These are phyloP conservation scores for Podila epicladia DNA, from an alignment of 192 early-diverging fungal genomes.

Conservation along the genomic window DNA sequence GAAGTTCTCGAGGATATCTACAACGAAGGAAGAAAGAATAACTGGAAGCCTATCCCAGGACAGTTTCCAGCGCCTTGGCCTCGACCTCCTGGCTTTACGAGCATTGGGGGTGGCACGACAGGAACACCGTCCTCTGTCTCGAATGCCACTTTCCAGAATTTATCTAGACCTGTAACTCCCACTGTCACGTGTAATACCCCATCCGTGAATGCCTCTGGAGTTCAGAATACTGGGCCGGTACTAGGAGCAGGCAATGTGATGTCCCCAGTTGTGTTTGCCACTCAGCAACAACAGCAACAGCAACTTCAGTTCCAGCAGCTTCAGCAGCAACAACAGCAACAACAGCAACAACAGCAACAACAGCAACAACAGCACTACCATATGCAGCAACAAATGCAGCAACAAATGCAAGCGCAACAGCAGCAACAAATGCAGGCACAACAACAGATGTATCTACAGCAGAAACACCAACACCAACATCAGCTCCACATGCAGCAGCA, in stretches of 20 bases:
- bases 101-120: not conserved
- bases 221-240: not conserved
- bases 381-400: slow-evolving; percentile 8
- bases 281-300: slow-evolving; percentile 11
- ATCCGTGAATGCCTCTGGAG: not conserved
- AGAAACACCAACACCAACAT: slow-evolving; percentile 4
- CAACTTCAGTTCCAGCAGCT: slow-evolving; percentile 19
- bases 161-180: slow-evolving; percentile 24
- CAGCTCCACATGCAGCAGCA: slow-evolving; percentile 9
- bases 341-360: slow-evolving; percentile 6
- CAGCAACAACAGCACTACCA: not conserved
- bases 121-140: not conserved
- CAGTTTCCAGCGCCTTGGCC: slow-evolving; percentile 52
- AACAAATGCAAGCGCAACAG: slow-evolving; percentile 13
- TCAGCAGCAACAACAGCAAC: slow-evolving; percentile 3
- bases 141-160: slow-evolving; percentile 22
- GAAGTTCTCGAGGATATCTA: slow-evolving; percentile 86
- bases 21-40: slow-evolving; percentile 69
- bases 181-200: not conserved
- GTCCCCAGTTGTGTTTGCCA: not conserved
- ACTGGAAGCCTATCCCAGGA: slow-evolving; percentile 60
- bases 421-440: slow-evolving; percentile 20
- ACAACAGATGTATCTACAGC: slow-evolving; percentile 12
- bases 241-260: not conserved
- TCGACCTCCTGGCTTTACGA: not conserved